These are phyloP conservation scores for Ceratocystis alfenasii DNA, from an alignment of 2,329 filamentous ascomycete species.

Conservation along the genomic window DNA sequence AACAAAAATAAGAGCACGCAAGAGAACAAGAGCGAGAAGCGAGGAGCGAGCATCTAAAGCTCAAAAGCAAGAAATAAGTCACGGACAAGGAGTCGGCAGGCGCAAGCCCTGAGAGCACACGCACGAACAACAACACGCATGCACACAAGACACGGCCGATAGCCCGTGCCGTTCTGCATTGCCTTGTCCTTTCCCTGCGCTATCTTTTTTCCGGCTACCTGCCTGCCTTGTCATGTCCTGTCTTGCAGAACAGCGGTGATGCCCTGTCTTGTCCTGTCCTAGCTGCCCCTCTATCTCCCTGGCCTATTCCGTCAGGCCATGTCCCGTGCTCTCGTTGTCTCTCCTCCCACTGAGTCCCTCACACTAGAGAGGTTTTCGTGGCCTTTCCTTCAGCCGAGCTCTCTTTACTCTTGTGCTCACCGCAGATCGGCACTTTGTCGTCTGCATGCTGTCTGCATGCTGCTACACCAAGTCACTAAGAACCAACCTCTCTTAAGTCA, in stretches of 20 bases:
- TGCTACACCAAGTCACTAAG: neutral
- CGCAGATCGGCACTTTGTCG: neutral
- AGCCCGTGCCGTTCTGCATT: neutral
- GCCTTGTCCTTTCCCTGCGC: no score
- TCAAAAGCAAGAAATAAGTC: no score
- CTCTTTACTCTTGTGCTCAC: neutral
- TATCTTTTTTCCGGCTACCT: neutral
- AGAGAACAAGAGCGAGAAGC: no score
- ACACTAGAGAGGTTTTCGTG: neutral
- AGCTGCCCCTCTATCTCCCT: neutral
- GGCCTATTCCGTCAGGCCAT: no score
- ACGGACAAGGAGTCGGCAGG: no score
- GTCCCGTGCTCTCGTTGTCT: neutral
- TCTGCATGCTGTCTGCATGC: neutral
- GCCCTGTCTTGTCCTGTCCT: neutral
- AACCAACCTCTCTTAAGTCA: neutral
- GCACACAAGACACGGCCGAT: neutral
- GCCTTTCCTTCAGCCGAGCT: neutral
- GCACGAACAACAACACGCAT: neutral
- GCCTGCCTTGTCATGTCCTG: neutral
- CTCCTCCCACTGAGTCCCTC: neutral
- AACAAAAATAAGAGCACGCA: no score
- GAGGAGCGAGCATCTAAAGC: no score
- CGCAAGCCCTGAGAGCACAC: no score
- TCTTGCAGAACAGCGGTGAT: constrained; percentile 9